A percentile compares a stretch with the other conserved stretches of the same genome.
Conservation (phyloP, 2,329 filamentous ascomycete species). For the Cladosporium sp. region DNA sequence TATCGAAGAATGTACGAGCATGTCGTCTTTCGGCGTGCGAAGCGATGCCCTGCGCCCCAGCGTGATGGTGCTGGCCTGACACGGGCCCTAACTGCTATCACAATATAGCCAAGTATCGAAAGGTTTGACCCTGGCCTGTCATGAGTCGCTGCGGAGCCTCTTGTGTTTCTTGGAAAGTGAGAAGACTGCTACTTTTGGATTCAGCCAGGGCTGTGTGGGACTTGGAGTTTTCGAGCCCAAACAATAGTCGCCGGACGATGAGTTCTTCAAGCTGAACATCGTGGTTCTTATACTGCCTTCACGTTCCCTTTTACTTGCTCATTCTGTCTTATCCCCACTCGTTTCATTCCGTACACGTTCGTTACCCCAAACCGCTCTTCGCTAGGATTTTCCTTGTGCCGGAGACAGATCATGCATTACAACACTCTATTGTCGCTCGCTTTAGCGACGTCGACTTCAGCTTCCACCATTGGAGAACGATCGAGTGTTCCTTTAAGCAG, state of each 20-base stretch:
- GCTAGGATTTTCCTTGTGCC: background rate
- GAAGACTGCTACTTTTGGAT: slow-evolving; percentile 9
- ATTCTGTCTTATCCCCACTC: background rate
- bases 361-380: slow-evolving; percentile 1
- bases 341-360: background rate
- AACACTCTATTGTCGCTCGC: slow-evolving; percentile 4
- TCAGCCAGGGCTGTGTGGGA: background rate
- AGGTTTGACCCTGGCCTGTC: background rate
- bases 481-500: background rate
- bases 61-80: background rate
- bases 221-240: slow-evolving; percentile 1
- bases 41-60: background rate
- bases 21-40: background rate
- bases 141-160: slow-evolving; percentile 3
- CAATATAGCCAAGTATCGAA: background rate
- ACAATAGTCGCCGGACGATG: slow-evolving; percentile 1
- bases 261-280: background rate
- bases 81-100: background rate
- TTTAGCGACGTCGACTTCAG: slow-evolving; percentile 5
- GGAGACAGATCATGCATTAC: slow-evolving; percentile 1
- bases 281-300: slow-evolving; percentile 4
- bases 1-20: background rate
- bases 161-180: slow-evolving; percentile 7
- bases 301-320: slow-evolving; percentile 1
- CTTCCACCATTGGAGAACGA: background rate